phyloP scores from a whole-genome alignment of 352 stramenopile genomes.

The Phytophthora tentaculata region DNA sequence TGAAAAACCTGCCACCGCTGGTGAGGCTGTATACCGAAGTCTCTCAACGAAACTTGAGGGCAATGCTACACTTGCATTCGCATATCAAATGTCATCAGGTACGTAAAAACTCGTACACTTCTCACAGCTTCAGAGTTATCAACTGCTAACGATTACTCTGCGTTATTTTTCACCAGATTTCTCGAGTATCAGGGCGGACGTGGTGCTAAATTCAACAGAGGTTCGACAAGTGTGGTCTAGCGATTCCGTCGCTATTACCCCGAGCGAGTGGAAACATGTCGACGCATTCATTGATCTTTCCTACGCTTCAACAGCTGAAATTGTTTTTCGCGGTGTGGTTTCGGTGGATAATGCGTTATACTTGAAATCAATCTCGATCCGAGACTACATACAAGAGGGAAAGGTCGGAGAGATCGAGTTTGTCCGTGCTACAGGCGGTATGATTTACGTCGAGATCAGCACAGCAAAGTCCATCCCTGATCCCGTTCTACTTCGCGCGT shows the following conservation, averaged over 20 bases:
- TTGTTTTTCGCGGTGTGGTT: slow-evolving; percentile 43
- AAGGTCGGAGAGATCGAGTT: slow-evolving; percentile 31
- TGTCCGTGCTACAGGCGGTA: slow-evolving; percentile 48
- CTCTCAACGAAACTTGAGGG: slow-evolving; percentile 24
- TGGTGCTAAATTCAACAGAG: slow-evolving; percentile 40
- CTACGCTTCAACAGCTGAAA: slow-evolving; percentile 28
- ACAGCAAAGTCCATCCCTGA: slow-evolving; percentile 3
- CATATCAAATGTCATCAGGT: slow-evolving; percentile 48
- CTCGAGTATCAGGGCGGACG: slow-evolving; percentile 40
- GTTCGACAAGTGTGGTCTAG: slow-evolving; percentile 45
- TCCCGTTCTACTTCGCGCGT: slow-evolving; percentile 43
- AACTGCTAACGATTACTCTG: not conserved
- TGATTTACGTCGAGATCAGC: slow-evolving; percentile 38
- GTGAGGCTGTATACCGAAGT: slow-evolving; percentile 39
- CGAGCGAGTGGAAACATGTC: slow-evolving; percentile 42
- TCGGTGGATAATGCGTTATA: slow-evolving; percentile 40
- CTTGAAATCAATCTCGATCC: slow-evolving; percentile 44
- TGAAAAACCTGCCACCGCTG: slow-evolving; percentile 1
- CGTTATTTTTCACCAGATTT: slow-evolving; percentile 33
- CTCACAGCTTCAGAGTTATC: not conserved
- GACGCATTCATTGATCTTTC: slow-evolving; percentile 23
- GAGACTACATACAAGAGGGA: slow-evolving; percentile 13
- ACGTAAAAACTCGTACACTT: not conserved
- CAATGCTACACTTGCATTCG: slow-evolving; percentile 37
- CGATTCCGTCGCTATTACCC: slow-evolving; percentile 3